These are phyloP conservation scores for Russula griseocarnosa DNA, from an alignment of 768 basidiomycete species.

Conservation along the genomic window DNA sequence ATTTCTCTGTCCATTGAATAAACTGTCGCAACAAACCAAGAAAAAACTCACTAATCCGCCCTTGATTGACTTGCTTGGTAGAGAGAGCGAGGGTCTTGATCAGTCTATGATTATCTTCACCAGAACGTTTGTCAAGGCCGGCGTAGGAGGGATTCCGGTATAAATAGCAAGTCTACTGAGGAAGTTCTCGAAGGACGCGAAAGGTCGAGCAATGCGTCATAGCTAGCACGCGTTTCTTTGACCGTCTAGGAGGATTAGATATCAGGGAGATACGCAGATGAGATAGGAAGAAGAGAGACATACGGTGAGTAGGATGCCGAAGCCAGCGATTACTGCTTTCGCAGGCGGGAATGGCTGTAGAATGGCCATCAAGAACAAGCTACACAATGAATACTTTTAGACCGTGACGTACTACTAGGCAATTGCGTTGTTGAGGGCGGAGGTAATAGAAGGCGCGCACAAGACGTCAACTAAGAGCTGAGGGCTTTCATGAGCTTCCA, in stretches of 20 bases:
- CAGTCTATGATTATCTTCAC: neutral
- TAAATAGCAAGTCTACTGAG: conserved; percentile 4
- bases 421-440: neutral
- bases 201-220: neutral
- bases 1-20: neutral
- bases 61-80: conserved; percentile 2
- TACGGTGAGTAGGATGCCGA: neutral
- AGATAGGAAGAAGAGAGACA: neutral
- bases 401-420: no score
- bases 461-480: neutral
- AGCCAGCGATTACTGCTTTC: neutral
- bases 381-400: no score
- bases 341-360: conserved; percentile 6
- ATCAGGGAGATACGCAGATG: neutral
- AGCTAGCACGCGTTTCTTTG: neutral
- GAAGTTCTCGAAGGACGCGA: conserved; percentile 7
- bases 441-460: no score
- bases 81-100: neutral
- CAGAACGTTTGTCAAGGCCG: neutral
- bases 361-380: neutral
- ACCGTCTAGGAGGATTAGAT: neutral
- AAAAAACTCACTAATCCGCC: conserved; percentile 4
- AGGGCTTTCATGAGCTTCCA: neutral
- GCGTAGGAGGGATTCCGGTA: neutral
- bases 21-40: no score